A percentile compares a stretch with the other conserved stretches of the same genome.
Conservation (phyloP, 202 grass and related monocot species). For the Setaria viridis region DNA sequence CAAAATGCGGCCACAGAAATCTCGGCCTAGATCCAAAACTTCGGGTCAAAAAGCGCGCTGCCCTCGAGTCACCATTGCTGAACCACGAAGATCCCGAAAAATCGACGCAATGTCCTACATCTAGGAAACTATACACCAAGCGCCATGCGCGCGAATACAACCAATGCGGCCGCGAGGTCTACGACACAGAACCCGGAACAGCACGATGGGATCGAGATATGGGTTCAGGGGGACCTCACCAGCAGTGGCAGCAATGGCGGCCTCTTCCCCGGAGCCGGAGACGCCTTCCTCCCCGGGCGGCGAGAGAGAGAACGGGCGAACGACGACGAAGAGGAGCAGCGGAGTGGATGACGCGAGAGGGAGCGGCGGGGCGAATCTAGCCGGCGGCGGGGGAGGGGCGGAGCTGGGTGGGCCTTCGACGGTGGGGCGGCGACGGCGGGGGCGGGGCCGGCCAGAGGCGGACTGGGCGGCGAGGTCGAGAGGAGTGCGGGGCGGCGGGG, state of each 20-base stretch:
- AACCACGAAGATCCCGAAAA: neutral
- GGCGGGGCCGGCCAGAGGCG: no score
- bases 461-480: no score
- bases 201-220: neutral
- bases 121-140: neutral
- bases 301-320: constrained; percentile 4
- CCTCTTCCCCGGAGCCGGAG: constrained; percentile 5
- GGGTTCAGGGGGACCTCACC: neutral
- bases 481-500: no score
- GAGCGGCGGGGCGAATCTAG: no score
- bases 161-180: neutral
- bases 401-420: no score
- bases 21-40: constrained; percentile 26
- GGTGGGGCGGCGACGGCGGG: no score
- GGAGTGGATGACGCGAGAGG: neutral
- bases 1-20: constrained; percentile 15
- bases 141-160: neutral
- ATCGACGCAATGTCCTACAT: neutral
- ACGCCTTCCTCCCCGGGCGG: constrained; percentile 29
- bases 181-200: neutral
- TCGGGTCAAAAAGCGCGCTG: neutral
- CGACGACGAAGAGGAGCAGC: neutral
- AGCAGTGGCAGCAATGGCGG: constrained; percentile 26
- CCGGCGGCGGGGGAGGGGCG: no score
- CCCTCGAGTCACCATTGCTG: neutral